Base-by-base conservation (phyloP, 257 asterid species). In the Primulina eburnea region DNA sequence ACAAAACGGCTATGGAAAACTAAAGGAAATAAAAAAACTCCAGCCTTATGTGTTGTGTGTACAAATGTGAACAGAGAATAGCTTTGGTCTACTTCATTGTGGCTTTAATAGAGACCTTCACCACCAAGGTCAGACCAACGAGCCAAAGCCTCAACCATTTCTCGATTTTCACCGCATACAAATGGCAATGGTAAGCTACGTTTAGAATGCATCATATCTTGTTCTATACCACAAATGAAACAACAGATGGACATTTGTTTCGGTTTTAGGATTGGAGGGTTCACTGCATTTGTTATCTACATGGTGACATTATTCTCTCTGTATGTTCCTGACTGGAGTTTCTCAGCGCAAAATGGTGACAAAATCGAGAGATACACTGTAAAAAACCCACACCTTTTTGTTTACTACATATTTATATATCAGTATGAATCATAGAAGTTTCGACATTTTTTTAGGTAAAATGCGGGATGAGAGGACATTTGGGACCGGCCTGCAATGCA, bases 381-480 rank as follows among this genome's bases (percentile, higher is more conserved):
- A 83, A 71, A 33, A 40, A 37, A 16, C 58, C 7, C 12, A 12
- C 50, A 14, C 28, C 18, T 26, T 20, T 64, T 50, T 56, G 38
- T 33, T 60, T 58, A 56, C 68, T 1, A 47, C 20, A 47, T 16
- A 16, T 47, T 16, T 47, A 47, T 16, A 47, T 47, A 47, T 14
- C 26, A 24, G 24, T 21, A 21, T 8, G 21, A 21, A 33, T 14
- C 4, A 16, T 16, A 16, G 5, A 14, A 47, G 18, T 14, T 4
- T 38, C 53, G 0, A 50, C 2, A 16, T 29, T 58, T 80, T 80
- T 80, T 21, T 75, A 92, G 98, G 96, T 92, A 38, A 92, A 86
- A 80, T 92, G 98, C 77, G 96, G 97, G 78, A 92, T 88, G 96
- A 81, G 92, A 79, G 97, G 98, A 12, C 98, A 92, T 75, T 62